These are phyloP conservation scores for Penicillium mononematosum DNA, from an alignment of 495 filamentous ascomycete species.

Conservation along the genomic window DNA sequence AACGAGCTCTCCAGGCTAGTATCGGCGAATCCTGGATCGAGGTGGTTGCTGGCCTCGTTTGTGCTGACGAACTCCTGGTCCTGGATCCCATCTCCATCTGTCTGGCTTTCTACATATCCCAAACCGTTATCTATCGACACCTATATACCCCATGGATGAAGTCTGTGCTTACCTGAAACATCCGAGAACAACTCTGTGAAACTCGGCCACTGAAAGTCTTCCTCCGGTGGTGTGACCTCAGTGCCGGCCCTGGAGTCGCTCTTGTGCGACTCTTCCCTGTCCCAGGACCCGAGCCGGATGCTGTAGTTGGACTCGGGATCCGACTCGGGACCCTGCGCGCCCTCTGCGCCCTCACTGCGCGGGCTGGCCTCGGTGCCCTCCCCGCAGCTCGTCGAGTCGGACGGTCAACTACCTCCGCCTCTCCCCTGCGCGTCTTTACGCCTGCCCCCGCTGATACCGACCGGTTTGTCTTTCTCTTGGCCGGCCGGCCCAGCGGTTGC, in stretches of 20 bases:
- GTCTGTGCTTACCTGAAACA: slow-evolving; percentile 1
- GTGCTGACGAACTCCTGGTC: neutral
- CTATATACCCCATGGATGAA: neutral
- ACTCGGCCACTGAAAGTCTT: neutral
- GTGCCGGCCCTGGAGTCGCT: slow-evolving; percentile 4
- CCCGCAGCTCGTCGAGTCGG: slow-evolving; percentile 14
- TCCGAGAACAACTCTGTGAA: neutral
- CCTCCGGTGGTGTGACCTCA: neutral
- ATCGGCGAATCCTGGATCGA: neutral
- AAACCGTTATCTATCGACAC: neutral
- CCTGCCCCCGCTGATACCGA: neutral
- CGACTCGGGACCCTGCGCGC: neutral
- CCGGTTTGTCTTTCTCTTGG: slow-evolving; percentile 34
- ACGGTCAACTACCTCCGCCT: slow-evolving; percentile 7
- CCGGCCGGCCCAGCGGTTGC: slow-evolving; percentile 43
- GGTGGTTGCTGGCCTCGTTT: neutral
- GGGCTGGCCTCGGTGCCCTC: neutral
- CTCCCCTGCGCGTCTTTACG: neutral
- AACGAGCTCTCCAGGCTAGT: neutral
- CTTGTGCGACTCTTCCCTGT: neutral
- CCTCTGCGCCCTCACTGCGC: neutral
- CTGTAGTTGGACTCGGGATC: neutral
- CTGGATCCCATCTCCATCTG: neutral
- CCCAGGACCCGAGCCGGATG: neutral
- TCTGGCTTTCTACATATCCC: neutral